These are phyloP conservation scores for Candida tetrigidarum DNA, from an alignment of 1,139 yeast species.

Conservation along the genomic window DNA sequence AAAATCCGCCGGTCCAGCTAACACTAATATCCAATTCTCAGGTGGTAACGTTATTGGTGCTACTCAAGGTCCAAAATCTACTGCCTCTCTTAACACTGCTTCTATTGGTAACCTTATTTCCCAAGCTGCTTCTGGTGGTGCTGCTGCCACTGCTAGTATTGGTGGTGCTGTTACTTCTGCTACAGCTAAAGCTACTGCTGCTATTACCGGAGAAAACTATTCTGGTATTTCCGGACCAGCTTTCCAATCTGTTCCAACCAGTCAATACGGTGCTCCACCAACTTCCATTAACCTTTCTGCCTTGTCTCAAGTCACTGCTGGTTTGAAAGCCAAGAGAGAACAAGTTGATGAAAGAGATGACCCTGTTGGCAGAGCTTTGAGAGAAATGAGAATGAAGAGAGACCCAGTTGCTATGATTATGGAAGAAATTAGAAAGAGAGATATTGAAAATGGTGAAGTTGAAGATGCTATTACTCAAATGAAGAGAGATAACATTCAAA, in stretches of 20 bases:
- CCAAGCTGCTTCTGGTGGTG: slow-evolving; percentile 9
- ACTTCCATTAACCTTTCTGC: slow-evolving; percentile 16
- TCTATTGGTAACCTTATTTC: slow-evolving; percentile 11
- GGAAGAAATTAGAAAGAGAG: slow-evolving; percentile 14
- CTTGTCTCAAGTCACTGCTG: slow-evolving; percentile 15
- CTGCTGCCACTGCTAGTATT: slow-evolving; percentile 2
- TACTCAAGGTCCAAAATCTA: not conserved
- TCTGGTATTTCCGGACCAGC: slow-evolving; percentile 16
- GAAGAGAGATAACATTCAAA: slow-evolving; percentile 39
- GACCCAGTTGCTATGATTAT: slow-evolving; percentile 12
- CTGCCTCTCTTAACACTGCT: slow-evolving; percentile 10
- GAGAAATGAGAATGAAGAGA: slow-evolving; percentile 1
- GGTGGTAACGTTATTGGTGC: not conserved
- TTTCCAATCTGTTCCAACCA: slow-evolving; percentile 15
- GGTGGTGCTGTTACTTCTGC: slow-evolving; percentile 2
- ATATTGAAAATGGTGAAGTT: slow-evolving; percentile 15
- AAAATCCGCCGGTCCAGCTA: not conserved
- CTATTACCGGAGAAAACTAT: slow-evolving; percentile 8
- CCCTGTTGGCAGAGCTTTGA: slow-evolving; percentile 2
- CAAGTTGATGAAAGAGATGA: slow-evolving; percentile 7
- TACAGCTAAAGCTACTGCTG: slow-evolving; percentile 7
- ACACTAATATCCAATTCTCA: not conserved
- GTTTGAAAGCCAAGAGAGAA: slow-evolving; percentile 14
- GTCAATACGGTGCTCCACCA: slow-evolving; percentile 14
- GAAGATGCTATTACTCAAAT: slow-evolving; percentile 15